A percentile compares a stretch with the other conserved stretches of the same genome.
Evolutionary conservation across 139 green algal genomes (phyloP).

Genomic region (Chlamydomonas sp.): DNA sequence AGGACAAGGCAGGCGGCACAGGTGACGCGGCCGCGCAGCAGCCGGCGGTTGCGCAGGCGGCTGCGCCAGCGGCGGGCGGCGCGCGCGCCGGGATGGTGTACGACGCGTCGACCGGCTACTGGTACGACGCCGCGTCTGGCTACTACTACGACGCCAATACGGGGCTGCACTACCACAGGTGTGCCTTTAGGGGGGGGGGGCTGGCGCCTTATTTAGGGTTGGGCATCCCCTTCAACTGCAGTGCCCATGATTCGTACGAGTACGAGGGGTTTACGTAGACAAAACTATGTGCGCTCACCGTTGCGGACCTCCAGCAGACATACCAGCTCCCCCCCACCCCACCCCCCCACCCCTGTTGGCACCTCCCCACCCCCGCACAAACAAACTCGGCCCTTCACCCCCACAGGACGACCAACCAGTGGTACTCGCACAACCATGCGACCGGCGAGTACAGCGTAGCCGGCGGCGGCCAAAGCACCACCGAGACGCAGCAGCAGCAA

Average conservation of each 20-base stretch:
- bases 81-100: background rate
- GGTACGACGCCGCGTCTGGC: conserved; percentile 15
- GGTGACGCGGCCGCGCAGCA: background rate
- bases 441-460: conserved; percentile 17
- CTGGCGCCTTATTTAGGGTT: too few relatives aligned
- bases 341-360: too few relatives aligned
- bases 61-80: background rate
- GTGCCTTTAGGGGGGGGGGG: too few relatives aligned
- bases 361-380: too few relatives aligned
- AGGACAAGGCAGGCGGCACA: too few relatives aligned
- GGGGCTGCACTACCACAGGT: conserved; percentile 13
- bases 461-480: background rate
- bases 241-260: too few relatives aligned
- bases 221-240: too few relatives aligned
- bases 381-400: conserved; percentile 17
- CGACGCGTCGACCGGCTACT: conserved; percentile 13
- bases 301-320: too few relatives aligned
- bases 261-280: too few relatives aligned
- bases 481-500: conserved; percentile 15
- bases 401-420: conserved; percentile 12
- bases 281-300: too few relatives aligned
- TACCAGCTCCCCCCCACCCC: too few relatives aligned
- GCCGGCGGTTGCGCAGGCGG: background rate
- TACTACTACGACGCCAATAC: conserved; percentile 25
- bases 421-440: conserved; percentile 10